phyloP scores from a whole-genome alignment of 1,284 basidiomycete species.

The Melampsora americana region DNA sequence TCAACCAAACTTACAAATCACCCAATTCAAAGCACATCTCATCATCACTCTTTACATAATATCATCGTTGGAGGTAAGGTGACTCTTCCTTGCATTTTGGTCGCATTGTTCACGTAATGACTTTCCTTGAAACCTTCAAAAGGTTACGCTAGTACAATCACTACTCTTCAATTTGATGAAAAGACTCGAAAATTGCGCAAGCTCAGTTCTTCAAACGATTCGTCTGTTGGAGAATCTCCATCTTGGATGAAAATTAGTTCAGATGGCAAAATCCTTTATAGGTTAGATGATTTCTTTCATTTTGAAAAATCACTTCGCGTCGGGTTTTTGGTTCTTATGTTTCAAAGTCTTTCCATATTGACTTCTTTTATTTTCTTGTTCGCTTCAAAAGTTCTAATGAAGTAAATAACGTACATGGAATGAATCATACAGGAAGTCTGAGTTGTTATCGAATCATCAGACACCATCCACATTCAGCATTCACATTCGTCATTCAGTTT shows the following conservation, averaged over 20 bases:
- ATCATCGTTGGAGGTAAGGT: too few relatives aligned
- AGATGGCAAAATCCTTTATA: slow-evolving; percentile 4
- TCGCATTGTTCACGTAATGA: too few relatives aligned
- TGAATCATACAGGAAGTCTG: slow-evolving; percentile 17
- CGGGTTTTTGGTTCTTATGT: neutral
- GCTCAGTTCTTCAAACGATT: neutral
- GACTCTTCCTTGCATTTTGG: too few relatives aligned
- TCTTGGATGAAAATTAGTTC: slow-evolving; percentile 16
- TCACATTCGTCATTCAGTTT: neutral
- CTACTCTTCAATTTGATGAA: slow-evolving; percentile 7
- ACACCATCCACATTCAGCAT: neutral
- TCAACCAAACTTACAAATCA: too few relatives aligned
- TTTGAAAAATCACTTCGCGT: neutral
- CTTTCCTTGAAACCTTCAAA: neutral
- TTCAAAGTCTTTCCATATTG: neutral
- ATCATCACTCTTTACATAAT: too few relatives aligned
- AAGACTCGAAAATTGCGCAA: neutral
- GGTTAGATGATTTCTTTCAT: neutral
- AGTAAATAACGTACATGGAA: neutral
- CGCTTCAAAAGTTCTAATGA: neutral
- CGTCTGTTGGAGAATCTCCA: neutral
- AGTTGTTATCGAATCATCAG: neutral
- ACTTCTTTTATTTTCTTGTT: neutral
- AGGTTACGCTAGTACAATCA: slow-evolving; percentile 11
- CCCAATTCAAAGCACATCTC: too few relatives aligned